Evolutionary conservation across 192 early-diverging fungal genomes (phyloP).

Genomic region (Lobosporangium transversale): DNA sequence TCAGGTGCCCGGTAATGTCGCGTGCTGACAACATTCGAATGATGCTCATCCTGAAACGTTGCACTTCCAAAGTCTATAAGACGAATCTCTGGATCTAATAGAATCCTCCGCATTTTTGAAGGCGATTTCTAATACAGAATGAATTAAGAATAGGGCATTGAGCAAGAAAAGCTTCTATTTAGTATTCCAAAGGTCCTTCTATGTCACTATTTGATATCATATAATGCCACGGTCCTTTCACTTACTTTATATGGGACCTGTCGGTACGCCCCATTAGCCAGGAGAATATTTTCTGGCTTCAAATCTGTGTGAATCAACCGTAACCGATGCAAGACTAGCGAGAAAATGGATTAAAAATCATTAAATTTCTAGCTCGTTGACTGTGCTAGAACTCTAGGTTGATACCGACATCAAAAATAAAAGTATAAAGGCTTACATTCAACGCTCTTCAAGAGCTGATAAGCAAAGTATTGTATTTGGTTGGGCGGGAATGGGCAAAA

Average conservation of each 20-base stretch:
- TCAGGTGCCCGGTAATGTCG: constrained; percentile 98
- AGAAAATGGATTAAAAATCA: not conserved
- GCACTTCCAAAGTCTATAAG: constrained; percentile 98
- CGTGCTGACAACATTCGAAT: constrained; percentile 93
- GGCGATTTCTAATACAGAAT: constrained; percentile 51
- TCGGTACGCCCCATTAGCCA: constrained; percentile 69
- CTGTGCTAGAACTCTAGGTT: not conserved
- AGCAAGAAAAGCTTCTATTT: not conserved
- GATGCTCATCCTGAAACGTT: constrained; percentile 93
- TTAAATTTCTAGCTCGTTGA: not conserved
- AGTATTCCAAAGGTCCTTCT: not conserved
- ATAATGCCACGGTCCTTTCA: too few species aligned
- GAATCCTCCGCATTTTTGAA: constrained; percentile 67
- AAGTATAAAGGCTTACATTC: constrained; percentile 64
- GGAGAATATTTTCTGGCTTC: constrained; percentile 95
- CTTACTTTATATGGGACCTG: constrained; percentile 60
- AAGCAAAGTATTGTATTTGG: constrained; percentile 87
- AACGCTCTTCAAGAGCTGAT: constrained; percentile 87
- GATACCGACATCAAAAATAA: not conserved
- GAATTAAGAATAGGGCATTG: not conserved
- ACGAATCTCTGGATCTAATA: constrained; percentile 79
- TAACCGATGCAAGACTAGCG: constrained; percentile 81
- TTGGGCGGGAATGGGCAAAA: constrained; percentile 91
- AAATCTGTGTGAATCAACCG: constrained; percentile 95
- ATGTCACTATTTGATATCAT: not conserved